Conservation (phyloP, 495 filamentous ascomycete genomes). For the Tuber melanosporum region DNA sequence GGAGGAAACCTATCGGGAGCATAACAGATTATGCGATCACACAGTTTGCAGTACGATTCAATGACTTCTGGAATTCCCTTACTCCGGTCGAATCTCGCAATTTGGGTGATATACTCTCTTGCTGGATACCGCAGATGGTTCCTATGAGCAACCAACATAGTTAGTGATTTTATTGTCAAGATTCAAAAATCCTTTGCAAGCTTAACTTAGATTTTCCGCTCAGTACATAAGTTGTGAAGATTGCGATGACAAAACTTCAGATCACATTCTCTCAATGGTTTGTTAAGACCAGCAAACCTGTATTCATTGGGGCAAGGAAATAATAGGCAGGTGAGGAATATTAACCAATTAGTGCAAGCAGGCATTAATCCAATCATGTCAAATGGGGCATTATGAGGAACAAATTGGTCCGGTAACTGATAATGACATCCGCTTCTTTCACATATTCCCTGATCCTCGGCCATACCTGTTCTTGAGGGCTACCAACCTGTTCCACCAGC, state of each 20-base stretch:
- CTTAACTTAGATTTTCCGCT: constrained; percentile 50
- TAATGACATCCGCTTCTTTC: constrained; percentile 66
- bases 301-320: background rate
- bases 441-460: constrained; percentile 69
- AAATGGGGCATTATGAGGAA: constrained; percentile 60
- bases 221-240: constrained; percentile 61
- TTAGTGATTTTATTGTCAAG: constrained; percentile 8
- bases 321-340: constrained; percentile 10
- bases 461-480: constrained; percentile 71
- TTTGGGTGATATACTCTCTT: constrained; percentile 73
- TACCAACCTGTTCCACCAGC: constrained; percentile 53
- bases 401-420: constrained; percentile 71
- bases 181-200: background rate
- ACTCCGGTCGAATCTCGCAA: constrained; percentile 78
- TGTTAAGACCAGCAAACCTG: constrained; percentile 82
- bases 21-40: constrained; percentile 51
- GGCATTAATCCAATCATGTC: constrained; percentile 71
- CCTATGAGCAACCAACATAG: constrained; percentile 43
- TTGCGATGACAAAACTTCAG: constrained; percentile 65
- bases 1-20: constrained; percentile 50
- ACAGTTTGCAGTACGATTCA: constrained; percentile 68
- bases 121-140: constrained; percentile 61
- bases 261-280: constrained; percentile 67
- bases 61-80: constrained; percentile 80
- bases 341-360: constrained; percentile 78